phyloP scores from a whole-genome alignment of 1,284 basidiomycete species.

The Pascua sp. region DNA sequence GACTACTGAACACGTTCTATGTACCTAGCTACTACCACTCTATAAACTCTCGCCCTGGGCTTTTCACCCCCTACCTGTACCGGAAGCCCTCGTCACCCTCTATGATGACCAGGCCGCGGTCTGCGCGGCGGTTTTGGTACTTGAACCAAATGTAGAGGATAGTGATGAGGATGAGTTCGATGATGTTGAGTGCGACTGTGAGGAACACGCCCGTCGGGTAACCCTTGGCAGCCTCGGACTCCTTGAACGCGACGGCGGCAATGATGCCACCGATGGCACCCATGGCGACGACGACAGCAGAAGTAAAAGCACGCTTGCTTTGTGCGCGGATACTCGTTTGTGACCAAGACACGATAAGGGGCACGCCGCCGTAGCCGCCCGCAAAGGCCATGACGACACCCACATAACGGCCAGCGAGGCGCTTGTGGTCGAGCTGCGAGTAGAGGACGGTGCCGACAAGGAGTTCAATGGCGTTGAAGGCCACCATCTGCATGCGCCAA shows the following conservation, averaged over 20 bases:
- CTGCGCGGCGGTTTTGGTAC: constrained; percentile 10
- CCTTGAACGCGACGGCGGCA: constrained; percentile 3
- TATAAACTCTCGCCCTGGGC: neutral
- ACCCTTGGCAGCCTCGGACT: constrained; percentile 7
- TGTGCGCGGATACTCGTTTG: constrained; percentile 51
- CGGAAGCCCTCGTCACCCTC: constrained; percentile 13
- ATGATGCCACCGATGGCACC: constrained; percentile 11
- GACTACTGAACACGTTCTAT: too few relatives aligned
- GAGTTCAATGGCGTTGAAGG: constrained; percentile 3
- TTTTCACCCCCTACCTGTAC: constrained; percentile 11
- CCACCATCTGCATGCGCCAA: neutral
- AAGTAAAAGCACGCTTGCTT: constrained; percentile 37
- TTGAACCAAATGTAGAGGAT: constrained; percentile 7
- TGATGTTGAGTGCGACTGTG: constrained; percentile 2
- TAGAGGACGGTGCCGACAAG: constrained; percentile 8
- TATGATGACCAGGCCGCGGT: constrained; percentile 8
- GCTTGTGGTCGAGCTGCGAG: constrained; percentile 3
- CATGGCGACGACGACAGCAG: constrained; percentile 1
- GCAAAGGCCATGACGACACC: constrained; percentile 5
- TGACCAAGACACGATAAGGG: constrained; percentile 36
- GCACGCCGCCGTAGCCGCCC: constrained; percentile 33
- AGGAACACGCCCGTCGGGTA: constrained; percentile 6
- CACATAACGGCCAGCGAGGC: constrained; percentile 4
- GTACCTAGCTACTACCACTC: neutral
- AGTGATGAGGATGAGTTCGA: neutral